phyloP scores from a whole-genome alignment of 164 flowering plant species.

The Umbellularia californica region DNA sequence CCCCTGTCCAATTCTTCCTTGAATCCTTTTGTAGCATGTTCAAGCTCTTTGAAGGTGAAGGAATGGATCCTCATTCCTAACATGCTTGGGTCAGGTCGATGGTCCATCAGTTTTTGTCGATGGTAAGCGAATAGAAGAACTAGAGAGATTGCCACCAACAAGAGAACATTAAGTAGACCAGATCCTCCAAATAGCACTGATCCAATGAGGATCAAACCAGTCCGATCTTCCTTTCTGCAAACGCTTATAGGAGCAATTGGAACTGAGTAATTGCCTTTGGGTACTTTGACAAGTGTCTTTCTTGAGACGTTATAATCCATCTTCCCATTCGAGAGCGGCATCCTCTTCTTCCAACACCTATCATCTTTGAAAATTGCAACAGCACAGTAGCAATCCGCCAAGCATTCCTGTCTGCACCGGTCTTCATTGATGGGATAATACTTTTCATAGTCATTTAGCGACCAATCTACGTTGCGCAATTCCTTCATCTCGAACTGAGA shows the following conservation, averaged over 20 bases:
- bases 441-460: conserved; percentile 20
- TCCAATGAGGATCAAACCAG: conserved; percentile 6
- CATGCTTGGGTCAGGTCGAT: neutral
- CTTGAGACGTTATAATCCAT: neutral
- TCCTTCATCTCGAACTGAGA: conserved; percentile 10
- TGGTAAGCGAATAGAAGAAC: neutral
- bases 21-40: conserved; percentile 20
- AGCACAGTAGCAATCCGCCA: conserved; percentile 35
- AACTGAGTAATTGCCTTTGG: neutral
- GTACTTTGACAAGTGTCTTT: conserved; percentile 25
- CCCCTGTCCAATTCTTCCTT: conserved; percentile 26
- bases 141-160: conserved; percentile 1
- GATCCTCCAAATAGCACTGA: conserved; percentile 21
- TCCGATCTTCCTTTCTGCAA: conserved; percentile 1
- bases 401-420: conserved; percentile 29
- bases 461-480: conserved; percentile 30
- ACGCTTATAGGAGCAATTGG: neutral
- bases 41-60: conserved; percentile 22
- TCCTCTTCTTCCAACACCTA: conserved; percentile 41
- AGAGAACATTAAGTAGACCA: conserved; percentile 10
- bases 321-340: conserved; percentile 33
- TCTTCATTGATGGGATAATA: conserved; percentile 11
- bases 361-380: conserved; percentile 19
- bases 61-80: neutral
- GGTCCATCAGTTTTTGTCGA: neutral